Percentiles rank a stretch among this genome's conserved stretches.
phyloP scores from a whole-genome alignment of 2,329 filamentous ascomycete species.

The Xylaria hypoxylon region DNA sequence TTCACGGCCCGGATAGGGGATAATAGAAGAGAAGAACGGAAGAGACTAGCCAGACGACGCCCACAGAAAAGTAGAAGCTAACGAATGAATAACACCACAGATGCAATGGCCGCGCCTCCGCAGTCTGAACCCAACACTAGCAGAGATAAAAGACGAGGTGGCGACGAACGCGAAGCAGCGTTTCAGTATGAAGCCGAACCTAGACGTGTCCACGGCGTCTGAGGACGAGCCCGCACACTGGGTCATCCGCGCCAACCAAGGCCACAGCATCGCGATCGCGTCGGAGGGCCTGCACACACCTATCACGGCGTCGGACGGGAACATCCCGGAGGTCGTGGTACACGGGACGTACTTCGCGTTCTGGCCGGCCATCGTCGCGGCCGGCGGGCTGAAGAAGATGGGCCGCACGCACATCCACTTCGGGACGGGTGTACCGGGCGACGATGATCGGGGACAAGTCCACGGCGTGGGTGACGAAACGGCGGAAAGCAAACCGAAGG shows the following conservation, averaged over 20 bases:
- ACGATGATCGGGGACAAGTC: slow-evolving; percentile 46
- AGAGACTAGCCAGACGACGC: neutral
- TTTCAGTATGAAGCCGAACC: slow-evolving; percentile 78
- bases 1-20: neutral
- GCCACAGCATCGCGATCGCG: slow-evolving; percentile 84
- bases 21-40: neutral
- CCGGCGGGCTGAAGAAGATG: slow-evolving; percentile 85
- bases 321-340: slow-evolving; percentile 75
- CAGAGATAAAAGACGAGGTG: slow-evolving; percentile 78
- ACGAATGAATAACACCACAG: slow-evolving; percentile 48
- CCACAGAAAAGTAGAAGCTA: neutral
- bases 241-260: slow-evolving; percentile 95
- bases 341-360: slow-evolving; percentile 90
- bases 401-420: slow-evolving; percentile 90
- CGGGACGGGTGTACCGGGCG: slow-evolving; percentile 75
- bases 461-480: slow-evolving; percentile 33
- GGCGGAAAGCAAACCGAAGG: slow-evolving; percentile 47
- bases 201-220: slow-evolving; percentile 43
- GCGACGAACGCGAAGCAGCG: slow-evolving; percentile 88
- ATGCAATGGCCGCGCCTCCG: slow-evolving; percentile 69
- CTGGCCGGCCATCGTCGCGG: slow-evolving; percentile 79
- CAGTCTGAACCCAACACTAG: slow-evolving; percentile 77
- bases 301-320: slow-evolving; percentile 68
- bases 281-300: slow-evolving; percentile 77
- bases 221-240: slow-evolving; percentile 71